A percentile compares a stretch with the other conserved stretches of the same genome.
phyloP scores from a whole-genome alignment of 2,329 filamentous ascomycete genomes.

The Scytalidium lignicola region DNA sequence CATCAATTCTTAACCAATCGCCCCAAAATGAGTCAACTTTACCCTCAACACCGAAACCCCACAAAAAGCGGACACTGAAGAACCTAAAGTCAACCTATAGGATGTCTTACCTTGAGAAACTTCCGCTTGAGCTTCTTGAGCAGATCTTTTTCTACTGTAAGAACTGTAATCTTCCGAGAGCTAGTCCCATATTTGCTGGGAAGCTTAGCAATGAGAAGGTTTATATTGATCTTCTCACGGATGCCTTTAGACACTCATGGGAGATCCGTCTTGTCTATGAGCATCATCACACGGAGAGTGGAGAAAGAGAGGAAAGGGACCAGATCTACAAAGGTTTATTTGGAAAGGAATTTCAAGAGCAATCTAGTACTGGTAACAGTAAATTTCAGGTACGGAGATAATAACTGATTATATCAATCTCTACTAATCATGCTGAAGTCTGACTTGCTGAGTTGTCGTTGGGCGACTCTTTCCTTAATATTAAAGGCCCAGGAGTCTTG shows the following conservation, averaged over 20 bases:
- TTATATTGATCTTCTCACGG: slow-evolving; percentile 18
- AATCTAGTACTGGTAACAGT: background rate
- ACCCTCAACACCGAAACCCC: slow-evolving; percentile 1
- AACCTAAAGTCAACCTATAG: slow-evolving; percentile 22
- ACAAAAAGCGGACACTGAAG: slow-evolving; percentile 15
- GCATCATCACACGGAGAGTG: background rate
- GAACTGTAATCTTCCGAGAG: slow-evolving; percentile 23
- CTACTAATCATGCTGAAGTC: background rate
- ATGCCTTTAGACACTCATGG: slow-evolving; percentile 24
- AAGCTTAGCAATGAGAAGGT: slow-evolving; percentile 23
- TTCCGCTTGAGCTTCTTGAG: slow-evolving; percentile 26
- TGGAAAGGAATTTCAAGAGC: background rate
- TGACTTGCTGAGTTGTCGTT: slow-evolving; percentile 17
- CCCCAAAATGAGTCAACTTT: background rate
- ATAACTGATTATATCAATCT: background rate
- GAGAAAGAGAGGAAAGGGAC: background rate
- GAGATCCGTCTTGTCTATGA: slow-evolving; percentile 4
- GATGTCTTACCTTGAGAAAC: slow-evolving; percentile 24
- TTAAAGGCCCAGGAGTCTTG: slow-evolving; percentile 19
- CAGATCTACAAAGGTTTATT: background rate
- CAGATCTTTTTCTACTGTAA: slow-evolving; percentile 22
- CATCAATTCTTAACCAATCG: background rate
- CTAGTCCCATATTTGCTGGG: slow-evolving; percentile 23
- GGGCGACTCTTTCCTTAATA: slow-evolving; percentile 19
- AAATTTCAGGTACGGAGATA: background rate